These are phyloP conservation scores for Fraxinus ornus DNA, from an alignment of 305 asterid genomes.

Conservation along the genomic window DNA sequence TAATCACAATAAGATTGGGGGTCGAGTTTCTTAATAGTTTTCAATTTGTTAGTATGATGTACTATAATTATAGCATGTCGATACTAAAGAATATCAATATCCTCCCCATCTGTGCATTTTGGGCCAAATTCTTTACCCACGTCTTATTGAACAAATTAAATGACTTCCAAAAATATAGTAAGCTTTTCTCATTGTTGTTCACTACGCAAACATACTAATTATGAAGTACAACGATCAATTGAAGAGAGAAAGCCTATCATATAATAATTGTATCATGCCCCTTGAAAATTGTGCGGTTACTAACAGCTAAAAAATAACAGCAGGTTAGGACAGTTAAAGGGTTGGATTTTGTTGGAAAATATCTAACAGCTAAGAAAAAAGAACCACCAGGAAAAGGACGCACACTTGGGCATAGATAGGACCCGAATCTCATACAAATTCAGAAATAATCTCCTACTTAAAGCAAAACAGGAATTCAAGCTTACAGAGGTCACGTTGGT, in stretches of 20 bases:
- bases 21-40: not conserved
- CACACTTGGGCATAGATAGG: slow-evolving; percentile 10
- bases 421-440: not conserved
- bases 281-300: not conserved
- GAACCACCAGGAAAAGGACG: slow-evolving; percentile 6
- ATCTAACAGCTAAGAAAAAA: not conserved
- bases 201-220: not conserved
- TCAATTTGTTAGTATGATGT: not conserved
- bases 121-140: not conserved
- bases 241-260: not conserved
- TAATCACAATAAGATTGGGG: not conserved
- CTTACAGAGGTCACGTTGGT: slow-evolving; percentile 48
- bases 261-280: not conserved
- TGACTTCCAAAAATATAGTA: not conserved
- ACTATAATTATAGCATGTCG: not conserved
- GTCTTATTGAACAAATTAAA: not conserved
- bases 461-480: slow-evolving; percentile 20
- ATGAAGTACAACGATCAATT: slow-evolving; percentile 1
- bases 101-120: slow-evolving; percentile 2
- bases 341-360: not conserved
- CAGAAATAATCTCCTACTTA: slow-evolving; percentile 4
- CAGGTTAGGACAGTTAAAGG: not conserved
- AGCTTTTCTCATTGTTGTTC: not conserved
- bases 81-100: not conserved
- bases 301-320: not conserved